phyloP scores from a whole-genome alignment of 164 flowering plant genomes.

The Berberis thunbergii region DNA sequence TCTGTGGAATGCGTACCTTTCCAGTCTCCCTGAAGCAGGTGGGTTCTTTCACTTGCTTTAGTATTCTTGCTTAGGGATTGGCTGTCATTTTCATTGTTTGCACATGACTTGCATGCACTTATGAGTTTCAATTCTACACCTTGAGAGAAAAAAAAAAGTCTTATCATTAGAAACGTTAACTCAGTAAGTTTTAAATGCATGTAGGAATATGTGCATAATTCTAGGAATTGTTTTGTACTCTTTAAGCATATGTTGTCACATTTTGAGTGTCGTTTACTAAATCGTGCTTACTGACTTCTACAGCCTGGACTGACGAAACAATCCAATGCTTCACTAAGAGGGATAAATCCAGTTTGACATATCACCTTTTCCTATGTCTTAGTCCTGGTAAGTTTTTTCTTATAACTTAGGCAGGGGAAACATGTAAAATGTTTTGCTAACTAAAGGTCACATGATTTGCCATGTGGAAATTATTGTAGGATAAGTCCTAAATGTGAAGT shows the following conservation, averaged over 20 bases:
- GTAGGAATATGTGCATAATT: too few species aligned
- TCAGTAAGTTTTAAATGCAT: too few species aligned
- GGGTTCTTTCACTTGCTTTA: background rate
- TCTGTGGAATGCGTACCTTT: constrained; percentile 81
- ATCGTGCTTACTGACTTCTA: constrained; percentile 8
- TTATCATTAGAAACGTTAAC: too few species aligned
- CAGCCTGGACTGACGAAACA: constrained; percentile 89
- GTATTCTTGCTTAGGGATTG: background rate
- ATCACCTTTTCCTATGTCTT: constrained; percentile 80
- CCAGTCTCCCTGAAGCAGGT: constrained; percentile 93
- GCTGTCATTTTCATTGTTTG: too few species aligned
- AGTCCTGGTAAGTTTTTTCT: constrained; percentile 55
- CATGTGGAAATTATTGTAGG: background rate
- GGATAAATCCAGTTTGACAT: constrained; percentile 76
- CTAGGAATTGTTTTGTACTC: too few species aligned
- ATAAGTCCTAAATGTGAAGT: background rate
- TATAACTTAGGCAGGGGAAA: constrained; percentile 1
- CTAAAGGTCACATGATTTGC: background rate
- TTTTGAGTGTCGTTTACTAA: background rate
- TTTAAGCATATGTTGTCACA: background rate
- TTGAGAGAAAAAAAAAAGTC: background rate
- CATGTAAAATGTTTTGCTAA: background rate
- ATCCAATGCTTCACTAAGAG: constrained; percentile 89
- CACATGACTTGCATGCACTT: too few species aligned
- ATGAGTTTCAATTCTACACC: background rate